phyloP scores from a whole-genome alignment of 192 early-diverging fungal genomes.

The Lobosporangium transversale region DNA sequence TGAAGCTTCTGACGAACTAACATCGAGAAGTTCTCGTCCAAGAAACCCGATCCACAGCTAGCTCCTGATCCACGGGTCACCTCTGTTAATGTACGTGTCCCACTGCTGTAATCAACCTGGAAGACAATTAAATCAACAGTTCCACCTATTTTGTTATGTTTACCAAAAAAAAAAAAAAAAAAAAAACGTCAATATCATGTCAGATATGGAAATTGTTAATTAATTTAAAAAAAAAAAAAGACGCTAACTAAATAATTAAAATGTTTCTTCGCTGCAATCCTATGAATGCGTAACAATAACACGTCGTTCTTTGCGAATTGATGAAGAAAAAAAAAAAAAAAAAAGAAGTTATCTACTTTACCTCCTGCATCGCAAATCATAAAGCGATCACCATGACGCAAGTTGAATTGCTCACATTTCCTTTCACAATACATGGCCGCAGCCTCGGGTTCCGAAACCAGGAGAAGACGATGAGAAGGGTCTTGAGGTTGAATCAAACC shows the following conservation, averaged over 20 bases:
- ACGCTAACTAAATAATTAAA: too few relatives aligned
- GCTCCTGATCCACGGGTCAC: constrained; percentile 61
- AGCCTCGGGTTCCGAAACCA: constrained; percentile 64
- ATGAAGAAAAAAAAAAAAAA: not conserved
- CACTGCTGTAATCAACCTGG: constrained; percentile 55
- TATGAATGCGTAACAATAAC: too few relatives aligned
- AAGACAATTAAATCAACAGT: constrained; percentile 59
- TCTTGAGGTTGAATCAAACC: constrained; percentile 57
- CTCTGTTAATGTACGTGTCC: constrained; percentile 54
- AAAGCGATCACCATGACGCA: constrained; percentile 50
- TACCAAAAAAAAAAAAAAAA: not conserved
- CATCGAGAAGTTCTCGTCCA: constrained; percentile 57
- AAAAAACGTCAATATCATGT: not conserved
- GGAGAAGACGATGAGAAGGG: constrained; percentile 57
- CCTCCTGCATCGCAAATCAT: constrained; percentile 56
- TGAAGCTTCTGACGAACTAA: constrained; percentile 47
- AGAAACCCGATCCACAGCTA: constrained; percentile 57
- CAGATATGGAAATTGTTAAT: not conserved
- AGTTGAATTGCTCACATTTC: constrained; percentile 57
- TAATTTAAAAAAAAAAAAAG: too few relatives aligned
- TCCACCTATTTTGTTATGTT: constrained; percentile 43
- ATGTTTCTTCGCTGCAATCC: too few relatives aligned
- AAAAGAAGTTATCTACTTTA: too few relatives aligned
- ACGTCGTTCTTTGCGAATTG: too few relatives aligned
- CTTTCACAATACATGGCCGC: constrained; percentile 66